Evolutionary conservation across 768 basidiomycete species (phyloP).

Genomic region (Lactifluus volemus): DNA sequence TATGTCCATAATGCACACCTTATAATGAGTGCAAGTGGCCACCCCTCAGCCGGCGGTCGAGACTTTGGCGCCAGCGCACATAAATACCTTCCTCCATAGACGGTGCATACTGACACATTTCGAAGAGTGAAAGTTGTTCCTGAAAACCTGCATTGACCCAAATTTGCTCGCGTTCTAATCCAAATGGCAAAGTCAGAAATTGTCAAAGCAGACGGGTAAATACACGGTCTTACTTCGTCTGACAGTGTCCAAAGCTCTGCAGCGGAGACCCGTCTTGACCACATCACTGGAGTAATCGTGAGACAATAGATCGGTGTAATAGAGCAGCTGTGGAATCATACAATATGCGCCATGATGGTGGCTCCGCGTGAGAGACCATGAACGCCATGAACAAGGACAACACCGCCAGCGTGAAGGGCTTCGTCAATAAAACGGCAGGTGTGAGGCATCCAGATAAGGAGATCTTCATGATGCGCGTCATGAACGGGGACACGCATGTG

Average conservation of each 20-base stretch:
- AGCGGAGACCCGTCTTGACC: conserved; percentile 13
- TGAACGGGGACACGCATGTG: conserved; percentile 51
- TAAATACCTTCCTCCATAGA: conserved; percentile 18
- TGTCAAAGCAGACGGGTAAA: neutral
- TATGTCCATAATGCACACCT: neutral
- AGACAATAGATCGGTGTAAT: neutral
- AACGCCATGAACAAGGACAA: conserved; percentile 21
- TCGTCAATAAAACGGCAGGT: conserved; percentile 21
- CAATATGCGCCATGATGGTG: conserved; percentile 21
- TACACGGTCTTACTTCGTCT: conserved; percentile 14
- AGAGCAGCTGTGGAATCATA: neutral
- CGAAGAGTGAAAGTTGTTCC: conserved; percentile 18
- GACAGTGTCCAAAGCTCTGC: conserved; percentile 15
- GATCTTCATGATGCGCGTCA: conserved; percentile 17
- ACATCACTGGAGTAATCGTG: conserved; percentile 14
- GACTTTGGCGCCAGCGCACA: conserved; percentile 18
- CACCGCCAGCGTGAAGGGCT: conserved; percentile 18
- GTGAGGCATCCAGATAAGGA: conserved; percentile 21
- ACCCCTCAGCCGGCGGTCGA: conserved; percentile 4
- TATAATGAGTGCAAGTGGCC: neutral
- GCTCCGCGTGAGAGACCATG: conserved; percentile 20
- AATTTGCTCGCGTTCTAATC: conserved; percentile 18
- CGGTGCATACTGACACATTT: conserved; percentile 18
- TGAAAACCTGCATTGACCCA: conserved; percentile 18
- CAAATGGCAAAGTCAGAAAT: neutral